Evolutionary conservation across 345 rosid genomes (phyloP).

Genomic region (Aethionema arabicum): DNA sequence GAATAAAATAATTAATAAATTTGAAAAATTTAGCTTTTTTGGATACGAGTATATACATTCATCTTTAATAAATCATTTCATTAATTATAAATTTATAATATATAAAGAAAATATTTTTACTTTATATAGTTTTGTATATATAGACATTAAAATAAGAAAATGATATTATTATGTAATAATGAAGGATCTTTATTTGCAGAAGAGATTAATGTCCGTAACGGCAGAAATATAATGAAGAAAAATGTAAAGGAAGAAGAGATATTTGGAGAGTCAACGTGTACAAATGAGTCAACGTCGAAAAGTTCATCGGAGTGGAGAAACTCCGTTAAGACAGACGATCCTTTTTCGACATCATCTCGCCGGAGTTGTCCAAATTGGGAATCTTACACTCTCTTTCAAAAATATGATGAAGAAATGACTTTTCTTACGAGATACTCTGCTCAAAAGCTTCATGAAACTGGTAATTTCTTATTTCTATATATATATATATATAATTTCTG

Average conservation of each 20-base stretch:
- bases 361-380: constrained; percentile 98
- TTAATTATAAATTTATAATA: too few species aligned
- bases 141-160: too few species aligned
- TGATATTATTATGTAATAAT: too few species aligned
- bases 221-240: constrained; percentile 36
- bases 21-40: neutral
- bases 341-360: constrained; percentile 89
- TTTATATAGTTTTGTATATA: too few species aligned
- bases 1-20: neutral
- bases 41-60: too few species aligned
- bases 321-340: constrained; percentile 85
- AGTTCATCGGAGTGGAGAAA: constrained; percentile 99
- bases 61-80: too few species aligned
- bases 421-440: constrained; percentile 75
- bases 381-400: constrained; percentile 92
- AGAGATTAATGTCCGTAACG: too few species aligned
- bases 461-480: constrained; percentile 34
- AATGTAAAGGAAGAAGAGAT: constrained; percentile 44
- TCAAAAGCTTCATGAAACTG: constrained; percentile 94
- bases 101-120: too few species aligned
- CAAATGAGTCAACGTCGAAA: constrained; percentile 90
- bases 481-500: neutral
- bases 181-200: too few species aligned
- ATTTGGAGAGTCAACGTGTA: constrained; percentile 71
- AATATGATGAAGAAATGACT: constrained; percentile 97